Base-by-base conservation (phyloP, 495 filamentous ascomycete species). In the Tuber microsphaerosporum region DNA sequence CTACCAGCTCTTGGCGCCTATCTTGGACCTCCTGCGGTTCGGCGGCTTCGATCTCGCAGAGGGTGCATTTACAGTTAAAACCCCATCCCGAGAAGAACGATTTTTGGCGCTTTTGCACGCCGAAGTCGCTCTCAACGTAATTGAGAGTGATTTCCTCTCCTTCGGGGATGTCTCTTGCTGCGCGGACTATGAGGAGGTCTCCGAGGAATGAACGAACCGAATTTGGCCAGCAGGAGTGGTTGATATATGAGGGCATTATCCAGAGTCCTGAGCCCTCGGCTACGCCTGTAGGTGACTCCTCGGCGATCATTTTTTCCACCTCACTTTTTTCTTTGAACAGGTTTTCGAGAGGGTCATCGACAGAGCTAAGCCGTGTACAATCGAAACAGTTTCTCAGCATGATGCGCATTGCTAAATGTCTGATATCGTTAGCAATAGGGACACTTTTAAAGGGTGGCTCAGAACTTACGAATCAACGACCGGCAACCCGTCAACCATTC, bases 151-250 rank as follows among this genome's bases (percentile, higher is more conserved):
- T 73, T 7, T 73, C 69, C 16, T 73, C 70, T 6, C 71, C 75
- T 43, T 77, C 46, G 19, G 76, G 70, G 65, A 78, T 73, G 3
- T 77, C 71, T 3, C 31, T 73, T 17, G 45, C 45, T 10, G 76
- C 75, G 6, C 75, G 56, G 16, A 73, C 65, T 61, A 77, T 70
- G 61, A 77, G 72, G 46, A 78, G 71, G 69, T 78, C 76, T 26
- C 70, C 75, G 12, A 77, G 72, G 74, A 70, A 77, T 19, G 75
- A 71, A 20, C 76, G 75, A 8, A 48, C 61, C 12, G 75, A 73
- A 17, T 71, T 71, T 31, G 44, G 51, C 39, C 45, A 76, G 22
- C 75, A 78, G 19, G 76, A 44, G 68, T 77, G 71, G 26, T 78
- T 78, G 26, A 77, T 73, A 39, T 71, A 71, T 31, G 76, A 70